Evolutionary conservation across 805 yeast species (phyloP), one percentile per base, ranked within the genome.

Genomic region (Cyberlindnera petersonii): DNA sequence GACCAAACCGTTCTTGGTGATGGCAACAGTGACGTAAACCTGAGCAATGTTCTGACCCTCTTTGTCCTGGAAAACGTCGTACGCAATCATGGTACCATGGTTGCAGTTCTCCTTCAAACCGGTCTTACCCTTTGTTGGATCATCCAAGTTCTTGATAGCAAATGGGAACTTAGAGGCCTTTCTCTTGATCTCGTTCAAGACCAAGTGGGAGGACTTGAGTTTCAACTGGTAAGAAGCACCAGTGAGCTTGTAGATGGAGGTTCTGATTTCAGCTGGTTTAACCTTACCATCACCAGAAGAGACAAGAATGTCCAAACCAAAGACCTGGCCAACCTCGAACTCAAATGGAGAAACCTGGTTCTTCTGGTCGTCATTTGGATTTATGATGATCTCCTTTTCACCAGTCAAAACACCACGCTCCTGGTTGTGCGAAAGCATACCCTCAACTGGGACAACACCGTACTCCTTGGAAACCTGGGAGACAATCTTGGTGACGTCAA

Each of bases 371-470:
- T 80, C 85, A 44, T 74, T 63, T 51, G 91, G 91, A 68, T 83
- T 84, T 50, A 84, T 65, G 56, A 83, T 81, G 56, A 83, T 72
- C 60, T 82, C 85, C 69, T 83, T 81, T 52, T 81, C 77, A 42
- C 89, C 91, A 52, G 80, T 81, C 54, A 82, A 60, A 32, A 75
- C 78, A 59, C 82, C 74, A 56, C 79, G 72, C 53, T 69, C 72
- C 65, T 79, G 86, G 66, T 79, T 77, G 66, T 80, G 84, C 37
- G 84, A 65, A 47, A 83, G 74, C 89, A 82, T 83, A 50, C 85
- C 82, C 65, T 83, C 87, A 27, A 84, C 70, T 27, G 91, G 78
- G 30, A 65, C 65, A 48, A 75, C 72, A 34, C 69, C 83, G 59
- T 62, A 82, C 33, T 68, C 75, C 58, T 69, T 71, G 46, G 83